Evolutionary conservation across 306 rosid genomes (phyloP), one percentile per base, ranked within the genome.

Genomic region (Herpetospermum pedunculosum): DNA sequence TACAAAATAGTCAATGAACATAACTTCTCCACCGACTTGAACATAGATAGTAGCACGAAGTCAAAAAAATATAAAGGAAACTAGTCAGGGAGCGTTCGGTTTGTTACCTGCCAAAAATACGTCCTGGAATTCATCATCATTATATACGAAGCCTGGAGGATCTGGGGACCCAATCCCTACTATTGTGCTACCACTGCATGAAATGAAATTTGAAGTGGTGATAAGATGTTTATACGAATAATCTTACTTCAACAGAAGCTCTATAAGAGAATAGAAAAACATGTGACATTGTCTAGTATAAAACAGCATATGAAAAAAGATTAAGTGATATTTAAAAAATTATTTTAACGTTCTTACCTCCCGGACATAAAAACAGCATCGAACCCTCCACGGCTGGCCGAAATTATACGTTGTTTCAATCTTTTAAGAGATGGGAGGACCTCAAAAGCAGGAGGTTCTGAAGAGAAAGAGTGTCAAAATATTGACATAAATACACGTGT

Each of bases 321-420:
- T 35, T 11, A 55, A 28, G 38, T 25, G 52, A 32, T 26, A 75
- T 59, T 77, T 32, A 37, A 34, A 74, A 43, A 62, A 69, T 70
- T 34, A 70, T 72, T 70, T 44, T 7, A 30, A 72, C 10, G 37
- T 48, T 63, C 53, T 68, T 81, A 94, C 98, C 98, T 94, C 81
- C 98, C 98, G 50, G 98, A 94, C 98, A 94, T 94, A 76, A 94
- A 88, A 73, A 94, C 92, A 65, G 97, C 92, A 81, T 82, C 88
- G 58, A 91, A 91, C 77, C 87, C 88, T 77, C 96, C 97, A 62
- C 96, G 90, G 75, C 95, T 83, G 47, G 98, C 95, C 16, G 95
- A 92, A 34, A 74, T 76, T 72, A 94, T 79, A 35, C 97, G 88
- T 77, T 94, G 98, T 77, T 94, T 91, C 79, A 94, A 81, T 87